Base-by-base conservation (phyloP, 164 flowering plant species). In the Protea cynaroides region DNA sequence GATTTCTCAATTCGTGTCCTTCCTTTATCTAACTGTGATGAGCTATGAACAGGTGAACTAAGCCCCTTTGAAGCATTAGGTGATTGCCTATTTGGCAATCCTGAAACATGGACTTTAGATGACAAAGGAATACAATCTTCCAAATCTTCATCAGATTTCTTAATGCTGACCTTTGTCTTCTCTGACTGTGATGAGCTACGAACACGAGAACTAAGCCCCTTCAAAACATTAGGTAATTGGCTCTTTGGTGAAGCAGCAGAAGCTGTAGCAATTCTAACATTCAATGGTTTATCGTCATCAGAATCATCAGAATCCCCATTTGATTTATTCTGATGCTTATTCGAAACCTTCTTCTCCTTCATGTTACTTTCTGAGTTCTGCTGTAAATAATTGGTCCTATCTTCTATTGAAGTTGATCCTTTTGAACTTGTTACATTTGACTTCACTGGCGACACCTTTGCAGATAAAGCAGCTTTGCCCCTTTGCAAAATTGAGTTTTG, bases 51-150 rank as follows among this genome's bases (percentile, higher is more conserved):
- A 50, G 54, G 21, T 50, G 54, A 14, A 50, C 21, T 12, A 17
- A 50, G 21, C 18, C 21, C 10, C 21, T 14, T 50, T 2, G 54
- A 50, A 22, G 19, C 21, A 50, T 50, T 19, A 17, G 17, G 54
- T 19, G 54, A 50, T 4, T 50, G 17, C 7, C 8, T 14, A 19
- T 50, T 50, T 17, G 54, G n/a, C 19, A 50, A 50, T 2, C 54
- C 54, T 14, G 54, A n/a, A n/a, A n/a, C n/a, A n/a, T n/a, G n/a
- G n/a, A n/a, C n/a, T n/a, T n/a, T n/a, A n/a, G n/a, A n/a, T n/a
- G n/a, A n/a, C n/a, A n/a, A n/a, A n/a, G 94, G 92, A 22, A 63
- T 73, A 53, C 86, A 90, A 81, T 88, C 98, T 65, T 86, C 34
- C 34, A 29, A 5, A 29, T 29, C 34, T 29, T 29, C 34, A 29